phyloP scores from a whole-genome alignment of 345 rosid species.

The Salix exigua region DNA sequence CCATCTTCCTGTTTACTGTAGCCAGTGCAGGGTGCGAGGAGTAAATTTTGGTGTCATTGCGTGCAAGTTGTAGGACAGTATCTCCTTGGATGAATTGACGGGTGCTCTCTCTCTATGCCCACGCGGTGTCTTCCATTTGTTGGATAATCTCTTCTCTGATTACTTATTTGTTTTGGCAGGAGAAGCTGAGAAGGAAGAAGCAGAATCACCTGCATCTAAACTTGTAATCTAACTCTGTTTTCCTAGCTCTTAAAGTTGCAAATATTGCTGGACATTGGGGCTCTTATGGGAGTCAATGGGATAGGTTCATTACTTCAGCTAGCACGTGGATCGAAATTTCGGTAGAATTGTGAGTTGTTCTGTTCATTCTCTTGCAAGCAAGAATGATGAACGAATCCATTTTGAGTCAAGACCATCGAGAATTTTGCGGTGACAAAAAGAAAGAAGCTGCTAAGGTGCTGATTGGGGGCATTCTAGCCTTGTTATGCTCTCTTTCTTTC shows the following conservation, averaged over 20 bases:
- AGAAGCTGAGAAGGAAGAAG: slow-evolving; percentile 21
- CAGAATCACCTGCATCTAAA: slow-evolving; percentile 24
- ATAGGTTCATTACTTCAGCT: background rate
- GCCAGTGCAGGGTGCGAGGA: background rate
- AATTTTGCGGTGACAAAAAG: background rate
- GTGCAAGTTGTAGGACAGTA: background rate
- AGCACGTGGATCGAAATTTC: background rate
- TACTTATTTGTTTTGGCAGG: slow-evolving; percentile 21
- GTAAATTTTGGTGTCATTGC: background rate
- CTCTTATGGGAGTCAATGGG: too few relatives aligned
- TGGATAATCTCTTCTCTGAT: background rate
- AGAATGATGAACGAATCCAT: background rate
- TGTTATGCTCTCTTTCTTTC: background rate
- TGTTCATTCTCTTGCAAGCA: background rate
- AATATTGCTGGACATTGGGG: background rate
- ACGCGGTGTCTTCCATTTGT: background rate
- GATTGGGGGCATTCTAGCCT: background rate
- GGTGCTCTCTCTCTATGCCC: background rate
- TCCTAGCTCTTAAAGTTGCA: too few relatives aligned
- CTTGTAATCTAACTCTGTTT: slow-evolving; percentile 29
- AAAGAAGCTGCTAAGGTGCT: background rate
- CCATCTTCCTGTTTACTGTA: background rate
- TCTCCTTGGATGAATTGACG: background rate
- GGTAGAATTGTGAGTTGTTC: background rate
- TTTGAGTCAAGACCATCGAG: background rate